Conservation (phyloP, 257 asterid genomes). For the Nicotiana attenuata region DNA sequence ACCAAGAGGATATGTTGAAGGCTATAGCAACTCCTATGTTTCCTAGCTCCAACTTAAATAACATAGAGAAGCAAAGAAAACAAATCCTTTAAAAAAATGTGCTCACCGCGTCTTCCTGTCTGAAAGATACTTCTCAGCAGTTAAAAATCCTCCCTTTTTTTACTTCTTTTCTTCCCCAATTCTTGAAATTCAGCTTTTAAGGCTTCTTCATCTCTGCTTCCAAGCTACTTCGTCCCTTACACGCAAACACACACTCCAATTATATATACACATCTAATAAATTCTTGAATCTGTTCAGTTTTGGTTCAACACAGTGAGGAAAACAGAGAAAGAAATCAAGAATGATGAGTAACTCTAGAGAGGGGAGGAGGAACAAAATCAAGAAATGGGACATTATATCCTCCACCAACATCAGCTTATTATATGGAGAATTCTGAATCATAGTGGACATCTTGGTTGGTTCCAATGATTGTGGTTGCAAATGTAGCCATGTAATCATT, state of each 20-base stretch:
- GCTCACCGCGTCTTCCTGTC: conserved; percentile 8
- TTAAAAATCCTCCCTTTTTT: neutral
- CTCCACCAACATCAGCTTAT: conserved; percentile 30
- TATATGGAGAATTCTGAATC: conserved; percentile 56
- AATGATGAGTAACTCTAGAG: conserved; percentile 52
- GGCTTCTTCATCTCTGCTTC: conserved; percentile 27
- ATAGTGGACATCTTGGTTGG: conserved; percentile 95
- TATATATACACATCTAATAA: neutral
- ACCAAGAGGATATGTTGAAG: conserved; percentile 45
- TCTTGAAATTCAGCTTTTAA: conserved; percentile 38
- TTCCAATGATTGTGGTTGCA: conserved; percentile 82
- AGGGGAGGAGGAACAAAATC: conserved; percentile 37
- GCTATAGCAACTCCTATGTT: conserved; percentile 50
- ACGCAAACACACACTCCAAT: neutral
- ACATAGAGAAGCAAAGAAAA: neutral
- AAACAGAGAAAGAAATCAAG: neutral
- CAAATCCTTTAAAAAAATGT: neutral
- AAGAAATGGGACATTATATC: conserved; percentile 24
- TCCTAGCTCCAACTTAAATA: conserved; percentile 17
- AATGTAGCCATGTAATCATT: conserved; percentile 84
- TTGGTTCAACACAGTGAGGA: neutral
- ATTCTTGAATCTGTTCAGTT: neutral
- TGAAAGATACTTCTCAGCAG: conserved; percentile 4
- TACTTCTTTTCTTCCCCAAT: conserved; percentile 20
- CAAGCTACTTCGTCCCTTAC: conserved; percentile 37